Evolutionary conservation across 495 filamentous ascomycete genomes (phyloP), one percentile per base, ranked within the genome.

Genomic region (Aspergillus sclerotioniger): DNA sequence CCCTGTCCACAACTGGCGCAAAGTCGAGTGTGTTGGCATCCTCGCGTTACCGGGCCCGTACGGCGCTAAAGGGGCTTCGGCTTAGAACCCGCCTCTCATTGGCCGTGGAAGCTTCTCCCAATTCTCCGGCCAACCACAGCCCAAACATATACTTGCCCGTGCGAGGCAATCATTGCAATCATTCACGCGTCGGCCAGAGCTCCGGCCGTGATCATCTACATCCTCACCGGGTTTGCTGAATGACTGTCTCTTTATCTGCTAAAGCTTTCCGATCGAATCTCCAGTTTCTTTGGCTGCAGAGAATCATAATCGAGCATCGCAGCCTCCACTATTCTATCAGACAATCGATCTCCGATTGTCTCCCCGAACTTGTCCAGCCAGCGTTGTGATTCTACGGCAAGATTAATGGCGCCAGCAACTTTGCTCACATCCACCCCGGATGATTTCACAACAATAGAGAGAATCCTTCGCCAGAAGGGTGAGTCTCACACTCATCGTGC

Each of bases 241-340:
- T 13, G 8, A 2, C 9, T 13, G 33, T 8, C 33, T 9, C 13
- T 8, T 35, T 8, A 10, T 35, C 33, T 8, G 7, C 1, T 1
- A 35, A 9, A 9, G 13, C 13, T 6, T 41, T 15, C 37, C n/a
- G n/a, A 6, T 13, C 13, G 8, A 41, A 12, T 9, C 2, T 25
- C 57, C 54, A 66, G 51, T 41, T 56, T 47, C 43, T 44, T 44
- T 32, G 39, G 15, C 49, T 28, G 53, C 35, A 48, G 33, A 58
- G 45, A 61, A 45, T 56, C 53, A 54, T 53, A 61, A 33, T 56
- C 47, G 20, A 19, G n/a, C 52, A 62, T 41, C 53, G 45, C 31
- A 61, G 63, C 57, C 62, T 69, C 13, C 43, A 69, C 21, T 44
- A 69, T 41, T 63, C 31, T 53, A 67, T 28, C 20, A 63, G 35